phyloP scores from a whole-genome alignment of 108 stramenopile species.

The Skeletonema menzelii region DNA sequence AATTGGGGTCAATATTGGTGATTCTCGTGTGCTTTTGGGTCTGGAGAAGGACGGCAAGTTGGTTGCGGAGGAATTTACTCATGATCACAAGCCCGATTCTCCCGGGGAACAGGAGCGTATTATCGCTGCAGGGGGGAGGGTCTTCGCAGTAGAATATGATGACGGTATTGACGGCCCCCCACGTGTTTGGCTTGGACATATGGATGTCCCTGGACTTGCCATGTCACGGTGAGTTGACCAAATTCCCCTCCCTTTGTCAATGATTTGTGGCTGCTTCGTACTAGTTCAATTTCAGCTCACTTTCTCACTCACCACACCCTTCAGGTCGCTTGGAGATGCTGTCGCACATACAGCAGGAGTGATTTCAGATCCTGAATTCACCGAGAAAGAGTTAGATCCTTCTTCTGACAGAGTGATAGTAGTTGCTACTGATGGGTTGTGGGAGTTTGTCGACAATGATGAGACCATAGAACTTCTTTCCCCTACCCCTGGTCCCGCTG shows the following conservation, averaged over 20 bases:
- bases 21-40: conserved; percentile 89
- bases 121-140: conserved; percentile 90
- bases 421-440: conserved; percentile 96
- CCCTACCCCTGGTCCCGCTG: conserved; percentile 77
- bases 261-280: background rate
- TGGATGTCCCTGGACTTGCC: conserved; percentile 98
- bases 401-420: conserved; percentile 88
- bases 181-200: conserved; percentile 98
- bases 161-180: conserved; percentile 99
- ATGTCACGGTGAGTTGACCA: conserved; percentile 79
- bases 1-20: conserved; percentile 95
- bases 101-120: conserved; percentile 97
- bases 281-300: conserved; percentile 6
- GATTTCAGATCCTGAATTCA: conserved; percentile 95
- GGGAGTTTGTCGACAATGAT: conserved; percentile 96
- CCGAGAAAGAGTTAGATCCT: conserved; percentile 80
- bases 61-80: conserved; percentile 85
- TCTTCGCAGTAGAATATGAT: conserved; percentile 98
- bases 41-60: conserved; percentile 58
- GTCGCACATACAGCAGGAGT: conserved; percentile 98
- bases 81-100: conserved; percentile 98
- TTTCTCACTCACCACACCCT: background rate
- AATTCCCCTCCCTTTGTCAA: background rate
- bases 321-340: conserved; percentile 93
- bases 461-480: conserved; percentile 91